phyloP scores from a whole-genome alignment of 2,329 filamentous ascomycete species.

The Canariomyces notabilis region DNA sequence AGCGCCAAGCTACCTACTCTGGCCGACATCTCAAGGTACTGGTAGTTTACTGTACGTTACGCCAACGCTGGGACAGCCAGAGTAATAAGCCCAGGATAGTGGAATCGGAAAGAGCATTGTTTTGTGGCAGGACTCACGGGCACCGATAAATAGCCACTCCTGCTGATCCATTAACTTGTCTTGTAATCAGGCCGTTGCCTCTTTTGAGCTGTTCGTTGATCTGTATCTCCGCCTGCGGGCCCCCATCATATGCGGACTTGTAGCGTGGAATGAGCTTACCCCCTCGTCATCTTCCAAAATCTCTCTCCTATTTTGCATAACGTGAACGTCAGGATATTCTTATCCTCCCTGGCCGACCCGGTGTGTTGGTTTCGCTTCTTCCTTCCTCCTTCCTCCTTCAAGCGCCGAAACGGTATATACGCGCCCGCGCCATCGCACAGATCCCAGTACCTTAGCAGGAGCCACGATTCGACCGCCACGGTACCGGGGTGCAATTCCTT shows the following conservation, averaged over 20 bases:
- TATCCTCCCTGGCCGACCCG: not conserved
- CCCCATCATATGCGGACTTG: not conserved
- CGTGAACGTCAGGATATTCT: not conserved
- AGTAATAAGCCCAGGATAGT: too few species aligned
- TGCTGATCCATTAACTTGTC: not conserved
- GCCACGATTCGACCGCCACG: too few species aligned
- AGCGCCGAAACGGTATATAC: constrained; percentile 3
- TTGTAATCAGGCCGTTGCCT: not conserved
- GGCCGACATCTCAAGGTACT: too few species aligned
- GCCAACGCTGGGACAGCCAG: too few species aligned
- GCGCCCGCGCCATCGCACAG: not conserved
- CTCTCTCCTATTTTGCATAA: too few species aligned
- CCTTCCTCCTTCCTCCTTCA: not conserved
- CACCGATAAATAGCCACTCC: too few species aligned
- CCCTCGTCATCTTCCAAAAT: too few species aligned
- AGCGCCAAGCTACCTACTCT: not conserved
- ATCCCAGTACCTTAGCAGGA: too few species aligned
- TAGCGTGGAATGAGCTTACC: too few species aligned
- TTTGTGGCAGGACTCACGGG: too few species aligned
- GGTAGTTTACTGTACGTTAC: too few species aligned
- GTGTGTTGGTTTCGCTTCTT: constrained; percentile 2
- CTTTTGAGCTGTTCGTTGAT: not conserved
- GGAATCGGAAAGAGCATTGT: too few species aligned
- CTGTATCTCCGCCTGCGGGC: constrained; percentile 7
- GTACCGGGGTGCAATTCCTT: constrained; percentile 1